Percentiles rank a stretch among this genome's conserved stretches.
phyloP scores from a whole-genome alignment of 2,329 filamentous ascomycete genomes.

The Thyridium curvatum region DNA sequence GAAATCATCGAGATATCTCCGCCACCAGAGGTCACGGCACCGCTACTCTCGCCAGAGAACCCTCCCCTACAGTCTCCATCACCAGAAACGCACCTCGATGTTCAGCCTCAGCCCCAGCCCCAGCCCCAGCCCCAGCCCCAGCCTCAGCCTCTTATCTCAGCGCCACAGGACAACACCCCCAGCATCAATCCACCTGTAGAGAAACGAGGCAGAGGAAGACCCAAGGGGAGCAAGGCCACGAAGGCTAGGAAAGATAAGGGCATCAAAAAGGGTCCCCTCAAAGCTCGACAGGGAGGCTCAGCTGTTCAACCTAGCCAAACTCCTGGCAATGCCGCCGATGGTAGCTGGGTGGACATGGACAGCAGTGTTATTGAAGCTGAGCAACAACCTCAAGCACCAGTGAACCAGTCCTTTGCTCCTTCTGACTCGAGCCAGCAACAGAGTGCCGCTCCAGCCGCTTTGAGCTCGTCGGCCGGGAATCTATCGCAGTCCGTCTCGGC shows the following conservation, averaged over 20 bases:
- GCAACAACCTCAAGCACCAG: constrained; percentile 1
- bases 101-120: too few species aligned
- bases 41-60: too few species aligned
- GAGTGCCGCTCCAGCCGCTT: constrained; percentile 3
- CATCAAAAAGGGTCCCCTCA: constrained; percentile 36
- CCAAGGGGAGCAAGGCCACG: constrained; percentile 49
- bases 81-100: too few species aligned
- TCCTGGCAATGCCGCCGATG: constrained; percentile 19
- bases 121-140: too few species aligned
- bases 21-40: too few species aligned
- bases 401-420: too few species aligned
- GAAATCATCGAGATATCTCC: too few species aligned
- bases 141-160: neutral
- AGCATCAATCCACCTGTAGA: constrained; percentile 9
- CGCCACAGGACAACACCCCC: neutral
- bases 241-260: constrained; percentile 43
- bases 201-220: constrained; percentile 45
- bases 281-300: constrained; percentile 8
- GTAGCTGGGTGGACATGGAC: constrained; percentile 40
- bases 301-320: constrained; percentile 1
- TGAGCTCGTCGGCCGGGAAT: neutral
- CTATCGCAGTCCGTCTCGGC: neutral
- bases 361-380: constrained; percentile 21
- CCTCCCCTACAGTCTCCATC: too few species aligned
- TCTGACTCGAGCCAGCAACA: too few species aligned